These are phyloP conservation scores for Lasiodiplodia theobromae DNA, from an alignment of 2,329 filamentous ascomycete genomes.

Conservation along the genomic window DNA sequence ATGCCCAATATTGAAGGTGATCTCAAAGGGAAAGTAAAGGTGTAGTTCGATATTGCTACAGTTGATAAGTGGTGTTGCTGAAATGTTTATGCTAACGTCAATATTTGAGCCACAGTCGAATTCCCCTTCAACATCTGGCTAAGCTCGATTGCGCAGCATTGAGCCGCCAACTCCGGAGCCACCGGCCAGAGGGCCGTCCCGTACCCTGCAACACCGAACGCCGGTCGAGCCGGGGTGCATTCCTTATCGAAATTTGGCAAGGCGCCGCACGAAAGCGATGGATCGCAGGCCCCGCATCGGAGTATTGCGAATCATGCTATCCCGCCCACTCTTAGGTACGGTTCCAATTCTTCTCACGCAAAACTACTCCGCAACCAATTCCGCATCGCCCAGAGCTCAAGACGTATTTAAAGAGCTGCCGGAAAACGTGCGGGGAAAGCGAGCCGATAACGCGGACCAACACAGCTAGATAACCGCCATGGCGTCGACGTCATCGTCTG, in stretches of 20 bases:
- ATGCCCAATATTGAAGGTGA: too few relatives aligned
- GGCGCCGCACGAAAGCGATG: conserved; percentile 4
- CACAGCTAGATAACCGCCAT: not conserved
- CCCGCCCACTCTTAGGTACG: conserved; percentile 1
- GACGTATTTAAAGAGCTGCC: not conserved
- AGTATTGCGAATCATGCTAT: conserved; percentile 23
- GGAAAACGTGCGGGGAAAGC: not conserved
- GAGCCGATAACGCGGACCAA: not conserved
- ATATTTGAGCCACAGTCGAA: too few relatives aligned
- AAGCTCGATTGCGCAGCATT: too few relatives aligned
- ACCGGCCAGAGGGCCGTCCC: not conserved
- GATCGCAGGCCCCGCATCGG: conserved; percentile 13
- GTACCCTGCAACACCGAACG: conserved; percentile 12
- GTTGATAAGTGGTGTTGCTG: too few relatives aligned
- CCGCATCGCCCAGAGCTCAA: not conserved
- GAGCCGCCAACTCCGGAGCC: not conserved
- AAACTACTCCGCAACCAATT: not conserved
- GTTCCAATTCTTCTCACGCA: not conserved
- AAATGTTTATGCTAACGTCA: too few relatives aligned
- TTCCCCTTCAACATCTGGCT: too few relatives aligned
- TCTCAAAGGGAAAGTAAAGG: too few relatives aligned
- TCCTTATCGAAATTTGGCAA: conserved; percentile 7
- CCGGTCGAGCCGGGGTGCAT: not conserved
- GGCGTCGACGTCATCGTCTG: conserved; percentile 21
- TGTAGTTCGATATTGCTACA: too few relatives aligned